These are phyloP conservation scores for Dalbergia cultrata DNA, from an alignment of 306 rosid genomes.

Conservation along the genomic window DNA sequence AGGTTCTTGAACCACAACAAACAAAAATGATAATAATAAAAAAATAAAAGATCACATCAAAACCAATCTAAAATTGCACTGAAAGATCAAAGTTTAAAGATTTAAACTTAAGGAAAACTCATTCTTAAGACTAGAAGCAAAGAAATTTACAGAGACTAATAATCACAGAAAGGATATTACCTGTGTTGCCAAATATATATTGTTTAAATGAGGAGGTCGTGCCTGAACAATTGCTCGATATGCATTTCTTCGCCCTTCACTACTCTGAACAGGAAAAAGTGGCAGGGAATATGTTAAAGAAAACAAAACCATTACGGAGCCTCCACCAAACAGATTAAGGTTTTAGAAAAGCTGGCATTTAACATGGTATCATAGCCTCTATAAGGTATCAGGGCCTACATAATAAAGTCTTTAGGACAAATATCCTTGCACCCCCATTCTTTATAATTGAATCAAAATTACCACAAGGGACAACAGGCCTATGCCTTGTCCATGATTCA, in stretches of 20 bases:
- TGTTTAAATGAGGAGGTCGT: conserved; percentile 88
- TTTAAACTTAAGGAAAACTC: neutral
- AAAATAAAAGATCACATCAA: conserved; percentile 18
- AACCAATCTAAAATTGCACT: conserved; percentile 18
- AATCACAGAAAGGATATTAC: conserved; percentile 54
- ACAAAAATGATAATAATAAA: neutral
- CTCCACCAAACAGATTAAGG: conserved; percentile 17
- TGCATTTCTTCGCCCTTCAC: conserved; percentile 90
- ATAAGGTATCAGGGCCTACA: neutral
- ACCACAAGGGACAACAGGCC: conserved; percentile 14
- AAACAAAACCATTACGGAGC: conserved; percentile 20
- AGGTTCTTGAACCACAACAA: conserved; percentile 39
- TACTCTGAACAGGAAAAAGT: conserved; percentile 62
- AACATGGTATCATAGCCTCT: conserved; percentile 21
- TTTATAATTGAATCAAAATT: conserved; percentile 37
- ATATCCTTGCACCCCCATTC: conserved; percentile 28
- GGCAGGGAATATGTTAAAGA: conserved; percentile 23
- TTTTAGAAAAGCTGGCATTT: conserved; percentile 33
- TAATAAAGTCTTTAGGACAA: conserved; percentile 7
- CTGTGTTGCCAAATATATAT: conserved; percentile 97
- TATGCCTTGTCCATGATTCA: conserved; percentile 20
- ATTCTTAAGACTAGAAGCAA: conserved; percentile 18
- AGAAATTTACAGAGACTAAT: conserved; percentile 3
- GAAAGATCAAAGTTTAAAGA: neutral
- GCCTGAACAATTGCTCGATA: conserved; percentile 96